Conservation (phyloP, 306 rosid species). For the Medicago ruthenica region DNA sequence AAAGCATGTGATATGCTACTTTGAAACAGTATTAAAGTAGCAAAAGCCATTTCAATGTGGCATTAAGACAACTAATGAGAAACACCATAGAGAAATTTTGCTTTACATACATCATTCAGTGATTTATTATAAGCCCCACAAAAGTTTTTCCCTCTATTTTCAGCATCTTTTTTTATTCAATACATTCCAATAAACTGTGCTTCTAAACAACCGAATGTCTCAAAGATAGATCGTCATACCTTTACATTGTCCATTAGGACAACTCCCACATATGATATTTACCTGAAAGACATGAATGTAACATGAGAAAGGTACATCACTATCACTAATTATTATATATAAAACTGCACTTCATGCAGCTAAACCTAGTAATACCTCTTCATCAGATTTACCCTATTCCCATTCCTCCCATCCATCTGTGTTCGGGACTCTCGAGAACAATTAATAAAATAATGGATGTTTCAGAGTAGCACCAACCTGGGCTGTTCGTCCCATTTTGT, state of each 20-base stretch:
- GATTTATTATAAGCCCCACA: conserved; percentile 22
- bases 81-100: conserved; percentile 20
- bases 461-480: conserved; percentile 65
- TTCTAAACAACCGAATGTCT: conserved; percentile 35
- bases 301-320: conserved; percentile 36
- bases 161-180: conserved; percentile 11
- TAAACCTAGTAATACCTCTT: neutral
- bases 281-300: conserved; percentile 67
- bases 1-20: conserved; percentile 31
- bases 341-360: neutral
- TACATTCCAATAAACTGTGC: conserved; percentile 31
- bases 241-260: conserved; percentile 76
- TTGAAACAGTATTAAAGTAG: conserved; percentile 30
- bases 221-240: conserved; percentile 58
- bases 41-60: conserved; percentile 23
- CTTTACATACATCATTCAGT: conserved; percentile 18
- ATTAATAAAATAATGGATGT: neutral
- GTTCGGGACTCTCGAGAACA: neutral
- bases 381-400: neutral
- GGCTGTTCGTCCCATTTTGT: conserved; percentile 90
- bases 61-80: conserved; percentile 16
- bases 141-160: neutral
- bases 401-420: conserved; percentile 7
- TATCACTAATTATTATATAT: conserved; percentile 8
- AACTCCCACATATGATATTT: conserved; percentile 79